Base-by-base conservation (phyloP, 176 grass and related monocot genomes). In the Musa beccarii region DNA sequence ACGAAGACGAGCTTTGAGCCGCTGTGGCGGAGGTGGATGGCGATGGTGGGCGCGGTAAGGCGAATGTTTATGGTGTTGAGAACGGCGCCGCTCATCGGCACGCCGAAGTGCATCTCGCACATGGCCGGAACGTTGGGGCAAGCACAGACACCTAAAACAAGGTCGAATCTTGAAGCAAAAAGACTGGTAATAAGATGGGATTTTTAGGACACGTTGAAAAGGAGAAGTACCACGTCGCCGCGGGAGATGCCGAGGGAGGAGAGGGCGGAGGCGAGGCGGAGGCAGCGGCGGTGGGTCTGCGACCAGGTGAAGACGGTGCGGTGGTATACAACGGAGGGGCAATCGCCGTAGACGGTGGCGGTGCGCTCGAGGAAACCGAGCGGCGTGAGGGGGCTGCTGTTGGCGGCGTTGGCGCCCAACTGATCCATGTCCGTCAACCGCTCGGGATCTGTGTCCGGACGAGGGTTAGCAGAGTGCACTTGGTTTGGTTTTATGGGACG, bases 51-150 rank as follows among this genome's bases (percentile, higher is more conserved):
- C n/a, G 93, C 81, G 79, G 92, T 85, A 21, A 96, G 93, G 54
- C 87, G 89, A 62, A 81, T 88, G 83, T 96, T 96, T 83, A 96
- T 90, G 83, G 53, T 85, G 81, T 96, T 92, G 16, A 96, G 87
- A 68, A 96, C 71, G n/a, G 93, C 93, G 76, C 93, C 93, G 74
- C 89, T 92, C 93, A 96, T 96, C 17, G 93, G 87, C 76, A 96
- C 87, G 9, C 89, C 87, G 69, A 96, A 96, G 25, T 96, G 89
- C 89, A 75, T 75, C 84, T 96, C 93, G 81, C 92, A 96, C 93
- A 92, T 90, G 11, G 93, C 93, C 68, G 93, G 93, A 20, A 96
- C 79, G 70, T 96, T 96, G 0, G 89, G 93, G 20, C 22, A 43
- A 96, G 63, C 79, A 87, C 85, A 1, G 93, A 96, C 15, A 96